Evolutionary conservation across 768 basidiomycete species (phyloP).

Genomic region (Tylopilus sp.): DNA sequence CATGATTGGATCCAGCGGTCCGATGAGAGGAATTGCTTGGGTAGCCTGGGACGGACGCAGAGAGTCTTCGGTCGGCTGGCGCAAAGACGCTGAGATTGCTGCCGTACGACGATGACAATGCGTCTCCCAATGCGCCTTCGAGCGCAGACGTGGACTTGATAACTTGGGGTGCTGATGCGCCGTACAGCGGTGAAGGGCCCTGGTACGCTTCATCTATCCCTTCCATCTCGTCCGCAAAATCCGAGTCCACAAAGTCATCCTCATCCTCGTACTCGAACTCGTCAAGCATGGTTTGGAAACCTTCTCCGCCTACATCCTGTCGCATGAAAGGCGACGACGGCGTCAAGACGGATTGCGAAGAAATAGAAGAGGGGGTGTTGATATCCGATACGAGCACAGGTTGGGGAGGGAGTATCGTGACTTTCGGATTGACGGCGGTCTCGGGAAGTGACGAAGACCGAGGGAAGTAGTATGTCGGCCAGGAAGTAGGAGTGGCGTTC

Average conservation of each 20-base stretch:
- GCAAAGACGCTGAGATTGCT: slow-evolving; percentile 3
- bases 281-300: slow-evolving; percentile 22
- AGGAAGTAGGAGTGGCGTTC: slow-evolving; percentile 12
- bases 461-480: slow-evolving; percentile 17
- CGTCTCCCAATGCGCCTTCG: slow-evolving; percentile 30
- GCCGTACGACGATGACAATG: slow-evolving; percentile 12
- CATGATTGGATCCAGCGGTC: slow-evolving; percentile 6
- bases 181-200: slow-evolving; percentile 17
- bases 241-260: slow-evolving; percentile 29
- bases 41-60: slow-evolving; percentile 33
- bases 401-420: slow-evolving; percentile 25
- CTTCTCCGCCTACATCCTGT: not conserved
- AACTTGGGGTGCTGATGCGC: slow-evolving; percentile 19
- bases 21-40: slow-evolving; percentile 21
- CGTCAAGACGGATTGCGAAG: slow-evolving; percentile 31
- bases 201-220: slow-evolving; percentile 19
- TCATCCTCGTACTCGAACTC: slow-evolving; percentile 34
- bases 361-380: slow-evolving; percentile 30
- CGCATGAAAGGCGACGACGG: slow-evolving; percentile 30
- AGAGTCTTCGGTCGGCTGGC: slow-evolving; percentile 28
- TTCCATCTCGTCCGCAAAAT: slow-evolving; percentile 34
- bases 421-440: slow-evolving; percentile 26
- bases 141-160: slow-evolving; percentile 33
- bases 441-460: slow-evolving; percentile 17
- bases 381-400: slow-evolving; percentile 23